Evolutionary conservation across 176 grass and related monocot species (phyloP).

Genomic region (Bothriochloa decipiens): DNA sequence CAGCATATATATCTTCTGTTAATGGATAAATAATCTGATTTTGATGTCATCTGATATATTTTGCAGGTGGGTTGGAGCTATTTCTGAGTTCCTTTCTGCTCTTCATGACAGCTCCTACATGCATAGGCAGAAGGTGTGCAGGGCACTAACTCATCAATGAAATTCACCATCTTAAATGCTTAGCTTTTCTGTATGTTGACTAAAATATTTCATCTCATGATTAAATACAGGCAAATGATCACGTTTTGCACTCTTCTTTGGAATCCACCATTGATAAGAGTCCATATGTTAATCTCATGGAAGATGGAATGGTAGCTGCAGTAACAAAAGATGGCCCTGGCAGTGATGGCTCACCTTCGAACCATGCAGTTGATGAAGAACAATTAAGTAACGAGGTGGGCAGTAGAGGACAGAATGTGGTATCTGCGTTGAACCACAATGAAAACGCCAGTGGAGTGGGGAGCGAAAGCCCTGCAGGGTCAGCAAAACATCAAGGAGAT

Average conservation of each 20-base stretch:
- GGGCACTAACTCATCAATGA: constrained; percentile 36
- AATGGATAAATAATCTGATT: constrained; percentile 12
- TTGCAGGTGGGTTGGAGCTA: constrained; percentile 88
- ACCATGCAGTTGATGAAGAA: constrained; percentile 39
- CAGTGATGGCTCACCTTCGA: constrained; percentile 7
- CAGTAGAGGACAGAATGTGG: constrained; percentile 14
- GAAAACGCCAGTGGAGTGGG: constrained; percentile 29
- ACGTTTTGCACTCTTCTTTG: constrained; percentile 65
- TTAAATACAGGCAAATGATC: constrained; percentile 52
- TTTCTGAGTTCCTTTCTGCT: constrained; percentile 72
- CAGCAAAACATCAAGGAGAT: constrained; percentile 35
- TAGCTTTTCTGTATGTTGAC: neutral
- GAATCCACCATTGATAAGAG: constrained; percentile 82
- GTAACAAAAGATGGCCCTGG: constrained; percentile 47
- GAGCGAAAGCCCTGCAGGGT: constrained; percentile 2
- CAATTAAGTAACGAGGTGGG: constrained; percentile 9
- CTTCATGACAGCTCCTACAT: constrained; percentile 73
- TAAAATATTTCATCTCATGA: constrained; percentile 32
- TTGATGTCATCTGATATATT: constrained; percentile 31
- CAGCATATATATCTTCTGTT: neutral
- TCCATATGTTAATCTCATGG: constrained; percentile 81
- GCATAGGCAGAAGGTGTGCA: constrained; percentile 67
- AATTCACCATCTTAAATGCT: neutral
- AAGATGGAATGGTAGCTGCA: constrained; percentile 80
- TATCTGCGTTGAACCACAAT: neutral